Evolutionary conservation across 106 monocot genomes (phyloP), one percentile per base, ranked within the genome.

Genomic region (Phalaenopsis equestris): DNA sequence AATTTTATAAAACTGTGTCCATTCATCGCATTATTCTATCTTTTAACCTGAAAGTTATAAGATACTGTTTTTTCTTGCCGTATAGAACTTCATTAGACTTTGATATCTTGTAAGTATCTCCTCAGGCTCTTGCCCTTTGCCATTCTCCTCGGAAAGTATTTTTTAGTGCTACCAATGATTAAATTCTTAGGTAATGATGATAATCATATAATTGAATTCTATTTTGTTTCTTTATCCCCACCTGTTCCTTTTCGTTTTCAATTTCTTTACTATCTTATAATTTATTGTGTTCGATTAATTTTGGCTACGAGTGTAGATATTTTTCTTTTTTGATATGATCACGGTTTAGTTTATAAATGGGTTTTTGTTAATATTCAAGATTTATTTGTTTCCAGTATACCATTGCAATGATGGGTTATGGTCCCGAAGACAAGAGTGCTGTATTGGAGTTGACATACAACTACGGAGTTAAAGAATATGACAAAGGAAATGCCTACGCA

Each of bases 321-420:
- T 18, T 78, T 55, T 24, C 8, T 19, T 6, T 55, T 78, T 4
- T 21, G 15, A 19, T 65, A 6, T 38, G 24, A 8, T 67, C 48
- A 65, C 39, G 23, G 2, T 49, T 43, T 72, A 49, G 41, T 65
- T 24, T 14, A 45, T 55, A 8, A 65, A 72, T 58, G 68, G 70
- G 70, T 37, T 4, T 70, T 65, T 70, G 24, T 6, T 64, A 56
- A 52, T 79, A 18, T 78, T 47, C 10, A 57, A 56, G 75, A 23
- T 57, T 61, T 18, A 12, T 52, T 30, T 39, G 1, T 23, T 52
- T 87, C 42, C 90, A 99, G 99, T 99, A 91, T 82, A 90, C 99
- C 1, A 81, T 99, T 67, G 99, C 99, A 47, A 93, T 95, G 91
- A 88, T 99, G 99, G 99, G 99, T 64, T 99, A 99, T 83, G 99